Percentiles rank a stretch among this genome's conserved stretches.
phyloP scores from a whole-genome alignment of 352 stramenopile species.

The Pythium dissimile region DNA sequence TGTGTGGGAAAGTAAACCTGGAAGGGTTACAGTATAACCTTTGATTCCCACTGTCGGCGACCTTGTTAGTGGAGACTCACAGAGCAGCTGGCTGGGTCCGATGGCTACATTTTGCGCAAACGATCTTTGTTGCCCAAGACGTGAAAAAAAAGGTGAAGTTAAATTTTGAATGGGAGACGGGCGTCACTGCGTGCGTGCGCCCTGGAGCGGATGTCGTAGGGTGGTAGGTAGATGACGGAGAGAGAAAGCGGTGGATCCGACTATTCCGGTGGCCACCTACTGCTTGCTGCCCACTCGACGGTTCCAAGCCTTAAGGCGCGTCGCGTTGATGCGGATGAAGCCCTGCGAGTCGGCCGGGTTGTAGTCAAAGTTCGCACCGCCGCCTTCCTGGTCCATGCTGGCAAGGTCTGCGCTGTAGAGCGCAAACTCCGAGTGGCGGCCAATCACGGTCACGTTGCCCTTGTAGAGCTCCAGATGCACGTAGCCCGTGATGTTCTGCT shows the following conservation, averaged over 20 bases:
- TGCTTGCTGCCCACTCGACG: constrained; percentile 39
- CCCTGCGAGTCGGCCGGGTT: constrained; percentile 96
- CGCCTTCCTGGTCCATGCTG: constrained; percentile 98
- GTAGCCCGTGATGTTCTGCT: constrained; percentile 93
- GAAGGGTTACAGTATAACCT: too few species aligned
- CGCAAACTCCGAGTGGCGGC: constrained; percentile 89
- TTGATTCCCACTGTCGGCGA: too few species aligned
- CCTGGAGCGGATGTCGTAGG: too few species aligned
- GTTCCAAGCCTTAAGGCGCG: constrained; percentile 94
- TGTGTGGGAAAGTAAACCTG: background rate
- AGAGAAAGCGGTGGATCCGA: background rate
- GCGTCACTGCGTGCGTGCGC: background rate
- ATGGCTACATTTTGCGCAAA: constrained; percentile 5
- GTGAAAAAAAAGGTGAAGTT: too few species aligned
- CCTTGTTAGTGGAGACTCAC: background rate
- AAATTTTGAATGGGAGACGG: background rate
- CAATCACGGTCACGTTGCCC: constrained; percentile 95
- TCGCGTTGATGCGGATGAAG: constrained; percentile 99
- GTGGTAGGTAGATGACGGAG: background rate
- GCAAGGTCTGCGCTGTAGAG: constrained; percentile 98
- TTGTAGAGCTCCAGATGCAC: constrained; percentile 98
- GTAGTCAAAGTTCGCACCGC: constrained; percentile 95
- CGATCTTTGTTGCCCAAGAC: background rate
- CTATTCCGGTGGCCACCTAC: too few species aligned
- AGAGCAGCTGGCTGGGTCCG: background rate